These are phyloP conservation scores for Microthlaspi erraticum DNA, from an alignment of 345 rosid species.

Conservation along the genomic window DNA sequence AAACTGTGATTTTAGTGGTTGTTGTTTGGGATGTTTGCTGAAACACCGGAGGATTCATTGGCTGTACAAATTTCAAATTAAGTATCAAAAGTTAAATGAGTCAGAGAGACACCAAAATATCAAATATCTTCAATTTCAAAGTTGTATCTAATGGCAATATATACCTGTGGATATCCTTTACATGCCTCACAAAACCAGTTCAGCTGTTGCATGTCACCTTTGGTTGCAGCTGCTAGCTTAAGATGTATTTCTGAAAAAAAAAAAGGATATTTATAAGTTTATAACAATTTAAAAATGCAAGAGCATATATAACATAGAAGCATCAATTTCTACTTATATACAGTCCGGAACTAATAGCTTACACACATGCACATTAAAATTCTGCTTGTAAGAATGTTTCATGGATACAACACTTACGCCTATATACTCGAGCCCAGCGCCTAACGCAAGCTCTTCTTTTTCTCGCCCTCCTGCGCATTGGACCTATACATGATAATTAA, in stretches of 20 bases:
- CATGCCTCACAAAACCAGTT: constrained; percentile 90
- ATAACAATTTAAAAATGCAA: not conserved
- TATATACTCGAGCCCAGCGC: constrained; percentile 63
- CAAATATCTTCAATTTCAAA: not conserved
- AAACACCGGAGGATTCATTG: constrained; percentile 69
- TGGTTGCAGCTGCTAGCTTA: constrained; percentile 74
- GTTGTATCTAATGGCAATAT: not conserved
- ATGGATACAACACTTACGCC: constrained; percentile 60
- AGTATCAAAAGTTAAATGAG: not conserved
- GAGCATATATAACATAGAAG: not conserved
- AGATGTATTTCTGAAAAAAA: constrained; percentile 65
- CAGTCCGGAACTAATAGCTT: too few species aligned
- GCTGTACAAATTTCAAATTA: constrained; percentile 50
- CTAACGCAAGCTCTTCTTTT: constrained; percentile 58
- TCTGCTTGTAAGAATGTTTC: too few species aligned
- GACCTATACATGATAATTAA: constrained; percentile 65
- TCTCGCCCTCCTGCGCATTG: constrained; percentile 67
- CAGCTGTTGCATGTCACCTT: constrained; percentile 73
- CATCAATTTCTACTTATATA: too few species aligned
- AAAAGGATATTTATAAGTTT: not conserved
- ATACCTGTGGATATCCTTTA: constrained; percentile 93
- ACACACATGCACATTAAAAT: too few species aligned
- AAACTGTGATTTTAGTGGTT: not conserved
- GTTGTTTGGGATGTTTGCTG: constrained; percentile 37
- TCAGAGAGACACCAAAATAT: not conserved